Percentiles rank a stretch among this genome's conserved stretches.
Evolutionary conservation across 163 green algal genomes (phyloP).

Genomic region (Smithsoniella earleae): DNA sequence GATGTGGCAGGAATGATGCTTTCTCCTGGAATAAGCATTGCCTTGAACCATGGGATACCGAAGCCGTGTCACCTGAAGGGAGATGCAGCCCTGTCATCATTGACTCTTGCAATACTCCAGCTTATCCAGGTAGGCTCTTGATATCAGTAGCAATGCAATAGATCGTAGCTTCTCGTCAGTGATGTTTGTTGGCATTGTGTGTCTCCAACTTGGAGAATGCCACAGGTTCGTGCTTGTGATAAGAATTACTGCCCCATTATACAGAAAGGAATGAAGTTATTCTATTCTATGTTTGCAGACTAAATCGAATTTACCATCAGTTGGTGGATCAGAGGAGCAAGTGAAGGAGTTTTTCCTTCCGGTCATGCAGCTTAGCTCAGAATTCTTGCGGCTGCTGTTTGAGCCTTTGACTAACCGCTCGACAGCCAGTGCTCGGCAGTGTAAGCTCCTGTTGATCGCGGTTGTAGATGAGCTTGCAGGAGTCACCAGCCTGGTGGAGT

Average conservation of each 20-base stretch:
- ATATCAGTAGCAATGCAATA: background rate
- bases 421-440: background rate
- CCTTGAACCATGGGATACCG: background rate
- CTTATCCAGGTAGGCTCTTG: background rate
- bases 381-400: background rate
- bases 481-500: background rate
- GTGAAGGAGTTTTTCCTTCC: slow-evolving; percentile 13
- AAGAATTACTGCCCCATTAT: no score
- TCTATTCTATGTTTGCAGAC: background rate
- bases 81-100: background rate
- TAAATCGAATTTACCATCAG: background rate
- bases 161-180: no score
- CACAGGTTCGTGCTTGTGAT: no score
- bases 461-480: slow-evolving; percentile 7
- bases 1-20: slow-evolving; percentile 19
- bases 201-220: no score
- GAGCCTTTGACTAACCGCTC: background rate
- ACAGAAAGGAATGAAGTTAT: no score
- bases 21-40: background rate
- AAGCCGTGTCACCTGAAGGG: background rate
- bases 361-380: background rate
- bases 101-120: slow-evolving; percentile 10
- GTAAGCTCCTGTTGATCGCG: background rate
- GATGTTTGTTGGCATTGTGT: no score
- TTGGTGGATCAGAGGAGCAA: background rate